phyloP scores from a whole-genome alignment of 2,329 filamentous ascomycete species.

The Bimuria novae-zelandiae region DNA sequence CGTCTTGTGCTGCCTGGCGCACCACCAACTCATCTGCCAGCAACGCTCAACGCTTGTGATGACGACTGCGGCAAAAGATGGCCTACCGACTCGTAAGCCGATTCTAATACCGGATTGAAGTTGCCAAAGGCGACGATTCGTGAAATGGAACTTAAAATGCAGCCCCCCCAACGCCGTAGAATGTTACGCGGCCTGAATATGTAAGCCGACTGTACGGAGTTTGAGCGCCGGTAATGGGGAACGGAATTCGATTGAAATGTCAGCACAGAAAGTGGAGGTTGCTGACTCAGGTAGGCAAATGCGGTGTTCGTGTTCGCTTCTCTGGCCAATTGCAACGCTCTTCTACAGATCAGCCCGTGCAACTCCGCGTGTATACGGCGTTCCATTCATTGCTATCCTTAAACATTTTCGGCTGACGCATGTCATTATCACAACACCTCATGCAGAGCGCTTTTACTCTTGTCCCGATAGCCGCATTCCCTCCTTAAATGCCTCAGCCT shows the following conservation, averaged over 20 bases:
- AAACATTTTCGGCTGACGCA: too few relatives aligned
- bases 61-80: too few relatives aligned
- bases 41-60: too few relatives aligned
- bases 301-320: background rate
- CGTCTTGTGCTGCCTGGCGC: background rate
- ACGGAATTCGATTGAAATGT: background rate
- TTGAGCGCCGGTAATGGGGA: background rate
- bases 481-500: too few relatives aligned
- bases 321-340: background rate
- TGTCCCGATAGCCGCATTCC: too few relatives aligned
- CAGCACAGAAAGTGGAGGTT: background rate
- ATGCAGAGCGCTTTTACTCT: too few relatives aligned
- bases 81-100: too few relatives aligned
- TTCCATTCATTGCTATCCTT: background rate
- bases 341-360: background rate
- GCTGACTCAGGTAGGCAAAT: background rate
- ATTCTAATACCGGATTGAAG: background rate
- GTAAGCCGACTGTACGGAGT: conserved; percentile 1
- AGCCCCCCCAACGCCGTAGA: conserved; percentile 1
- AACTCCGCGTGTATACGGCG: background rate
- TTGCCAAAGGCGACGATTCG: background rate
- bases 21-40: too few relatives aligned
- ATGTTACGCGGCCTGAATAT: background rate
- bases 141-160: background rate
- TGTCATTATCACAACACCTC: too few relatives aligned